A percentile compares a stretch with the other conserved stretches of the same genome.
Evolutionary conservation across 106 monocot genomes (phyloP).

Genomic region (Dioscorea zingiberensis): DNA sequence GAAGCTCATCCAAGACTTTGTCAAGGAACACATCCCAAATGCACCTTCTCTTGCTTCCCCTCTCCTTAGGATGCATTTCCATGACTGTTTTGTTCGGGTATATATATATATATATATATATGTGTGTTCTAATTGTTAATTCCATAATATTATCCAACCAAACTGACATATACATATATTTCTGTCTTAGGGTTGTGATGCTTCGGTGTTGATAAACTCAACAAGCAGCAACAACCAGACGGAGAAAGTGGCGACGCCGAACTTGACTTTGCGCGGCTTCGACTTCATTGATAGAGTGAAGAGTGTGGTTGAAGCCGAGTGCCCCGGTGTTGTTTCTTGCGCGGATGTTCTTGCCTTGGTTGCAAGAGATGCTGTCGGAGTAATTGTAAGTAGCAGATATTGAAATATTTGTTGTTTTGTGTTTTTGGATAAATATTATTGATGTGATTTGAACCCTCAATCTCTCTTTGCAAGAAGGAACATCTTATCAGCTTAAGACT

Average conservation of each 20-base stretch:
- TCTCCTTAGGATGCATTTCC: constrained; percentile 53
- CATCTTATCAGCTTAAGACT: no score
- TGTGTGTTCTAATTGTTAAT: neutral
- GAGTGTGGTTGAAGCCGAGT: constrained; percentile 29
- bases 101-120: no score
- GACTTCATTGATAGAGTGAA: constrained; percentile 49
- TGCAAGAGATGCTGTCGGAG: constrained; percentile 49
- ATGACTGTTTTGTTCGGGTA: constrained; percentile 67
- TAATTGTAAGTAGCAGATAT: constrained; percentile 23
- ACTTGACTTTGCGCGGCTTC: constrained; percentile 43
- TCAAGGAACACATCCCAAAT: constrained; percentile 25
- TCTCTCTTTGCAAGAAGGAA: no score
- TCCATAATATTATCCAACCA: no score
- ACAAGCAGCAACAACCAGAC: constrained; percentile 29
- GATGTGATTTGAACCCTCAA: no score
- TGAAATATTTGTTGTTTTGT: neutral
- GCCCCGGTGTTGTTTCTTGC: constrained; percentile 58
- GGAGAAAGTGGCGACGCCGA: constrained; percentile 48
- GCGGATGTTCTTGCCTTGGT: constrained; percentile 47
- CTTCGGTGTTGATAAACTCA: constrained; percentile 45
- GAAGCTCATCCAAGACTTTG: constrained; percentile 20
- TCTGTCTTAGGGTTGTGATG: constrained; percentile 51
- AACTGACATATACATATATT: neutral
- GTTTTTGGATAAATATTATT: neutral
- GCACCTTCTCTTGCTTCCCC: constrained; percentile 26